Percentiles rank a stretch among this genome's conserved stretches.
Conservation (phyloP, 2,329 filamentous ascomycete genomes). For the Phaeophleospora eucalypticola region DNA sequence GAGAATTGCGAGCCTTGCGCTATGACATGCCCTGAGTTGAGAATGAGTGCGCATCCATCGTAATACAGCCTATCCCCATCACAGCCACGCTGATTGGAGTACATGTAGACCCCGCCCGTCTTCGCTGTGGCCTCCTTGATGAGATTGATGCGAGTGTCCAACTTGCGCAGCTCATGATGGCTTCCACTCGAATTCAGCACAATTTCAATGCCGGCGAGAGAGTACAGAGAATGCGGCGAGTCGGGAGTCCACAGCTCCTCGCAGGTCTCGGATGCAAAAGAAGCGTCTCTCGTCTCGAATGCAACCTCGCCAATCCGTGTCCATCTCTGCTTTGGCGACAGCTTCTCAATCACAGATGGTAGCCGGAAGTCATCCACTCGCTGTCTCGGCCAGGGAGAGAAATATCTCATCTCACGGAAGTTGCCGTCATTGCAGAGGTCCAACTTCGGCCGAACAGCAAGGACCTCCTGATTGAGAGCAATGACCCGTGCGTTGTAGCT, state of each 20-base stretch:
- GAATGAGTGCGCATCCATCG: constrained; percentile 60
- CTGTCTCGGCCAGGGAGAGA: constrained; percentile 59
- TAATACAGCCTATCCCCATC: constrained; percentile 61
- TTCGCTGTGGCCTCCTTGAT: constrained; percentile 64
- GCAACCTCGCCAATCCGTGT: constrained; percentile 67
- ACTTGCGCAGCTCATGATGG: constrained; percentile 65
- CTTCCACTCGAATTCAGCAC: constrained; percentile 63
- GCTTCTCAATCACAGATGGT: constrained; percentile 54
- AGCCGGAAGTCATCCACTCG: constrained; percentile 63
- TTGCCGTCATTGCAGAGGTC: constrained; percentile 68
- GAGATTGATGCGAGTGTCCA: constrained; percentile 57
- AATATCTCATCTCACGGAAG: constrained; percentile 49
- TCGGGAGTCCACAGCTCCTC: constrained; percentile 63
- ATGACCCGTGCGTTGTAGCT: constrained; percentile 66
- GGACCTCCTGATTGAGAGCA: constrained; percentile 60
- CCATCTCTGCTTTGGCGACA: constrained; percentile 50
- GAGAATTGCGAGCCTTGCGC: constrained; percentile 65
- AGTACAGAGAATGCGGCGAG: constrained; percentile 56
- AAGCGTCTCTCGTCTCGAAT: constrained; percentile 58
- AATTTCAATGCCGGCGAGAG: constrained; percentile 61
- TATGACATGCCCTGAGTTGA: constrained; percentile 59
- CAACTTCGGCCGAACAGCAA: constrained; percentile 69
- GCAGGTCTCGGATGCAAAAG: constrained; percentile 62
- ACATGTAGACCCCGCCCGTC: constrained; percentile 58
- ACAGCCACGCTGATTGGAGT: constrained; percentile 57